Base-by-base conservation (phyloP, 495 filamentous ascomycete genomes). In the Massariosphaeria phaeospora region DNA sequence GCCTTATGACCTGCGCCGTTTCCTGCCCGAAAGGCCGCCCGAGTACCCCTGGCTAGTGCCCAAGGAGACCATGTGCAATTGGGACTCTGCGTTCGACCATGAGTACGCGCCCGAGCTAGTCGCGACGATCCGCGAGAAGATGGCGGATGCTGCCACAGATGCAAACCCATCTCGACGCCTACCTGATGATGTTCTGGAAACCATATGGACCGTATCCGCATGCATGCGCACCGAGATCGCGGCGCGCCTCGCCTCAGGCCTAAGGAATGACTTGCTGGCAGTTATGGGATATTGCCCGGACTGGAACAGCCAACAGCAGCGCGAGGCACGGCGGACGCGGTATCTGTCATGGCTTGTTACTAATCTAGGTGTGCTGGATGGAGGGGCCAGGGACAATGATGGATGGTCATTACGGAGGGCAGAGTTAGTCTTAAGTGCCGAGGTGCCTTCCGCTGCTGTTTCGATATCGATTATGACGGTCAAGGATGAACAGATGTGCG, bases 261-360 rank as follows among this genome's bases (percentile, higher is more conserved):
- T 26, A 25, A 38, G 17, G 33, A 52, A 59, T 34, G 55, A 59
- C 33, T 9, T 59, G 23, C 47, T 52, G 23, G 55, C n/a, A 23
- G 33, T 59, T 34, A 59, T 59, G 55, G 52, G 52, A 31, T 27
- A 52, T 18, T 23, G 18, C 11, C 24, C 55, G 23, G 48, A 59
- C 42, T 59, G 55, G 55, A 4, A 11, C 1, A 12, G n/a, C 7
- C 39, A 47, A 20, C 55, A 59, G 40, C 20, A 40, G 23, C 29
- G 33, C 30, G 47, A 59, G 39, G 21, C 29, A 11, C 29, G 23
- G 7, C 52, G 18, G 41, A 41, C 23, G 11, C 27, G 55, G 17
- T 52, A 39, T 30, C 25, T 59, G 15, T 59, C 55, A 23, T 59
- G 47, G 55, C 31, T 59, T 17, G 47, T 59, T 26, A 59, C 40